Base-by-base conservation (phyloP, 257 asterid species). In the Pogostemon cablin region DNA sequence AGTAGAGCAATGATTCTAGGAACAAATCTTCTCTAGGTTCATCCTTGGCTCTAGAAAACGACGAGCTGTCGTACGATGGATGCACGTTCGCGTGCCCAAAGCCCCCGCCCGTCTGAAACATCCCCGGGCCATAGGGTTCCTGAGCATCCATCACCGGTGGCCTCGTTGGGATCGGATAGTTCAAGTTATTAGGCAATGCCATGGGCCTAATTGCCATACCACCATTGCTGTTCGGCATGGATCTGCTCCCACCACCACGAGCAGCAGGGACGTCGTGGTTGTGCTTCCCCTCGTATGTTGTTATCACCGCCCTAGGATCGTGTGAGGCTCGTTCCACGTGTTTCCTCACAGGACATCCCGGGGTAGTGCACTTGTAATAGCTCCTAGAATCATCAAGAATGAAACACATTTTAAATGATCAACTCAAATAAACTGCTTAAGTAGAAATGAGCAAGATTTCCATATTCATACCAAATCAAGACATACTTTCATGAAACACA, bases 11-110 rank as follows among this genome's bases (percentile, higher is more conserved):
- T 3, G 92, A 85, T 3, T 83, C 90, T 9, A 81, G 48, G 71
- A 88, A 86, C 84, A 67, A 8, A 77, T 88, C 91, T 32, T 86
- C 96, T 69, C 89, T 76, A 1, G 90, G 86, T 72, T 90, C 96
- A 20, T 84, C 90, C 79, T 85, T 86, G 25, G 89, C 72, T 59
- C 79, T 77, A 1, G 89, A 54, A 65, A 74, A 80, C 58, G 47
- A 39, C 32, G 74, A 35, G 20, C 70, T 66, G 5, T 78, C 84
- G 47, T 77, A 78, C 5, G 66, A 15, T 53, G 71, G 71, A 69
- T 66, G 71, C 73, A 56, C 12, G 62, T 69, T 62, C 34, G 81
- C 9, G 35, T 75, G 71, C 3, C 80, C 86, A 54, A 73, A 83
- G 81, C 77, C 69, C 1, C 68, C 56, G 73, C 32, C 32, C 32